A percentile compares a stretch with the other conserved stretches of the same genome.
phyloP scores from a whole-genome alignment of 1,284 basidiomycete species.

The Phlebopus sp. region DNA sequence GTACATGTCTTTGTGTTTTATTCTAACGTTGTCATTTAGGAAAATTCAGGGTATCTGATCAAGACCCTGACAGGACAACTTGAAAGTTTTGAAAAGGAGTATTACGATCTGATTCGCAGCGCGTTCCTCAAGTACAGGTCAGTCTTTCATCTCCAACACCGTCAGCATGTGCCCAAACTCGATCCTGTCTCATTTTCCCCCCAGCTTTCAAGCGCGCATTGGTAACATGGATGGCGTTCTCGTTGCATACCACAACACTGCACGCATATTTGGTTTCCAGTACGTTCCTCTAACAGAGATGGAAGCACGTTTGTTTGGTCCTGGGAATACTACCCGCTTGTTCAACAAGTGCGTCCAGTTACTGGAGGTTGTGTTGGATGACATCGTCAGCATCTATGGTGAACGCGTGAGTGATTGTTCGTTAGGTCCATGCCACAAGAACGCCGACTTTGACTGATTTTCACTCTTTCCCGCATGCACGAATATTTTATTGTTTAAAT shows the following conservation, averaged over 20 bases:
- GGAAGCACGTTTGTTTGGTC: slow-evolving; percentile 73
- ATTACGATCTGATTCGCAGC: slow-evolving; percentile 89
- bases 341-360: slow-evolving; percentile 78
- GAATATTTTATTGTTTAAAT: too few species aligned
- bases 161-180: not conserved
- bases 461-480: not conserved
- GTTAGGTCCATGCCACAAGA: not conserved
- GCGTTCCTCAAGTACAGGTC: slow-evolving; percentile 95
- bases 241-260: slow-evolving; percentile 93
- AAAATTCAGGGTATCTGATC: slow-evolving; percentile 79
- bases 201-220: slow-evolving; percentile 91
- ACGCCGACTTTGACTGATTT: not conserved
- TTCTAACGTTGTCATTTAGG: slow-evolving; percentile 33
- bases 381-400: slow-evolving; percentile 65
- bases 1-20: not conserved
- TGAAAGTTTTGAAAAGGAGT: slow-evolving; percentile 86
- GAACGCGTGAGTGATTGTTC: slow-evolving; percentile 48
- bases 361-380: slow-evolving; percentile 69
- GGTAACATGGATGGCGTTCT: slow-evolving; percentile 98
- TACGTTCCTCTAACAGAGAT: slow-evolving; percentile 89
- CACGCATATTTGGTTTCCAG: slow-evolving; percentile 90
- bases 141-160: slow-evolving; percentile 8
- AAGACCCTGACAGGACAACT: slow-evolving; percentile 54
- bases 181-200: not conserved
- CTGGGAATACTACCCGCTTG: slow-evolving; percentile 63